Base-by-base conservation (phyloP, 2,329 filamentous ascomycete species). In the Chrysosporium keratinophilum region DNA sequence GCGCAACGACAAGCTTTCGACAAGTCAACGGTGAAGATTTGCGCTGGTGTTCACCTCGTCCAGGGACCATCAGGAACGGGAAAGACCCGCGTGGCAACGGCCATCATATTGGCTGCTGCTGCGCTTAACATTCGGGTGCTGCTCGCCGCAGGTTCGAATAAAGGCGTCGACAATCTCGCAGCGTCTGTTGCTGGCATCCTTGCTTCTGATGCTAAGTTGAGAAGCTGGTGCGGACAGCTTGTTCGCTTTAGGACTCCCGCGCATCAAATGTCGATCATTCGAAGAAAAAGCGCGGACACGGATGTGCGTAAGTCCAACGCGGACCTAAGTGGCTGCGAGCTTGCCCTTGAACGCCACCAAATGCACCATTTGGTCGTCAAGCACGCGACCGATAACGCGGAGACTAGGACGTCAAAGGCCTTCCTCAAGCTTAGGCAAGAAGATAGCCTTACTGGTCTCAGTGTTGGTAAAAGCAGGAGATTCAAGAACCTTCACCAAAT, bases 21-120 rank as follows among this genome's bases (percentile, higher is more conserved):
- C 9, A 54, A 20, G 6, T 54, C 50, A 9, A 48, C 51, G 11
- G 11, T 46, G 11, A 9, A 28, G 15, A 19, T 46, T 2, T 1
- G 47, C 15, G 42, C 33, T 51, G 52, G 52, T 5, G 20, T 57
- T 31, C 28, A 44, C 20, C 20, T 57, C 5, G 40, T 57, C 4
- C 48, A 55, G 46, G 47, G 55, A 28, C 47, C 55, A 19, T 33
- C 47, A 23, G 55, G 55, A 14, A 55, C 48, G 20, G 55, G 46
- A 9, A 57, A 57, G 41, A 57, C 55, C 5, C 45, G 47, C 5
- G 54, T 49, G 20, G 53, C 52, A 1, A 17, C 50, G 47, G 52
- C 51, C 28, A 55, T 57, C 12, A 33, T 57, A 17, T n/a, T 57
- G 3, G 33, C 54, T 23, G 46, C 54, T 14, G 40, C 41, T 15